phyloP scores from a whole-genome alignment of 495 filamentous ascomycete species.

The Usnea hakonensis region DNA sequence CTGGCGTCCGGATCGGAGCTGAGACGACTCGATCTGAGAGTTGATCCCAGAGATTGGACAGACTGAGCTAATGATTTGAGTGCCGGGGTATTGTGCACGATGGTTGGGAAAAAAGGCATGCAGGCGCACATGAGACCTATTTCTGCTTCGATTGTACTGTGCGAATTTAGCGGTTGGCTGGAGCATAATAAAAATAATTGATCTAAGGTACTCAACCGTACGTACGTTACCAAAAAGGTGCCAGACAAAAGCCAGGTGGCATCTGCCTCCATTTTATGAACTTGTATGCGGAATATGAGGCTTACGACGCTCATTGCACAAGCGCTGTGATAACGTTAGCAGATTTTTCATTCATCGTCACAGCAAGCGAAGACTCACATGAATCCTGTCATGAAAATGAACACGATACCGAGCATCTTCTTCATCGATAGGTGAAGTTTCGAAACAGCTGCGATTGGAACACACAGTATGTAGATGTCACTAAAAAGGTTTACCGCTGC shows the following conservation, averaged over 20 bases:
- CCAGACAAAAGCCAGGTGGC: background rate
- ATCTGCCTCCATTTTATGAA: background rate
- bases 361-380: background rate
- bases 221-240: background rate
- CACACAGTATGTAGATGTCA: background rate
- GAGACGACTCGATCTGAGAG: background rate
- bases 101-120: background rate
- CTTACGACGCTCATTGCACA: background rate
- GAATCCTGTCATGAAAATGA: background rate
- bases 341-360: background rate
- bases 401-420: background rate
- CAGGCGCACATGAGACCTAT: background rate
- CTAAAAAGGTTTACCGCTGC: background rate
- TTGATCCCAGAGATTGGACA: background rate
- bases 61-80: background rate
- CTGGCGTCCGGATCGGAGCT: background rate
- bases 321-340: background rate
- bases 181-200: background rate
- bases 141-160: background rate
- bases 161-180: background rate
- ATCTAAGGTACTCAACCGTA: no score
- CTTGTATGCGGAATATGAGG: background rate
- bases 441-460: background rate
- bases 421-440: background rate
- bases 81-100: background rate